A percentile compares a stretch with the other conserved stretches of the same genome.
These are phyloP conservation scores for Chaetomium cochliodes DNA, from an alignment of 495 filamentous ascomycete genomes.

Conservation along the genomic window DNA sequence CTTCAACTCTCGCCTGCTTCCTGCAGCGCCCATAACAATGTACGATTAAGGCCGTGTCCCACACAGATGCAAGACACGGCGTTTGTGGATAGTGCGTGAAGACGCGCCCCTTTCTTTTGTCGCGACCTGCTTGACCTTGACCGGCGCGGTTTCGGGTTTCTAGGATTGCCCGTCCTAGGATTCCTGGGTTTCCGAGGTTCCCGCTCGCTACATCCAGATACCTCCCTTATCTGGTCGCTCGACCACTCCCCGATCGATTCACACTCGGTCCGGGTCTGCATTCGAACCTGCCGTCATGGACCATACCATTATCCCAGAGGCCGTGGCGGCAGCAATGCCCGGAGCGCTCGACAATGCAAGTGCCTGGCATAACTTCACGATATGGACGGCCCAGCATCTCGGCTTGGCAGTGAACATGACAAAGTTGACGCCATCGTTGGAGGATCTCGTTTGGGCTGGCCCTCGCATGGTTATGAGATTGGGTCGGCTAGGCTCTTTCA, in stretches of 20 bases:
- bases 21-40: constrained; percentile 3
- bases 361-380: constrained; percentile 49
- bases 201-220: background rate
- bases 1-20: background rate
- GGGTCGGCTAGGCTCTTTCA: constrained; percentile 58
- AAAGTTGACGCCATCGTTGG: constrained; percentile 46
- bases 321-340: constrained; percentile 24
- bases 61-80: constrained; percentile 8
- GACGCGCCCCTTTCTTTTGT: constrained; percentile 5
- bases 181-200: background rate
- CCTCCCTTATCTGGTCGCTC: too few relatives aligned
- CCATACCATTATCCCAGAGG: constrained; percentile 16
- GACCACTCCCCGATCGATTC: background rate
- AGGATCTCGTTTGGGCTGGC: constrained; percentile 59
- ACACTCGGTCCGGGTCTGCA: background rate
- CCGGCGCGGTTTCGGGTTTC: background rate
- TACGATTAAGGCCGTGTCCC: constrained; percentile 7
- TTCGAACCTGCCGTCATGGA: constrained; percentile 14
- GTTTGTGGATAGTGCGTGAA: background rate
- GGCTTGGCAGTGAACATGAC: constrained; percentile 44
- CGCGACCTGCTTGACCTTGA: background rate
- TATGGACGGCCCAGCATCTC: constrained; percentile 46
- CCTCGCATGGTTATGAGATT: constrained; percentile 64
- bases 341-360: constrained; percentile 40
- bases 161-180: background rate